These are phyloP conservation scores for Micromonas pusilla DNA, from an alignment of 139 green algal genomes.

Conservation along the genomic window DNA sequence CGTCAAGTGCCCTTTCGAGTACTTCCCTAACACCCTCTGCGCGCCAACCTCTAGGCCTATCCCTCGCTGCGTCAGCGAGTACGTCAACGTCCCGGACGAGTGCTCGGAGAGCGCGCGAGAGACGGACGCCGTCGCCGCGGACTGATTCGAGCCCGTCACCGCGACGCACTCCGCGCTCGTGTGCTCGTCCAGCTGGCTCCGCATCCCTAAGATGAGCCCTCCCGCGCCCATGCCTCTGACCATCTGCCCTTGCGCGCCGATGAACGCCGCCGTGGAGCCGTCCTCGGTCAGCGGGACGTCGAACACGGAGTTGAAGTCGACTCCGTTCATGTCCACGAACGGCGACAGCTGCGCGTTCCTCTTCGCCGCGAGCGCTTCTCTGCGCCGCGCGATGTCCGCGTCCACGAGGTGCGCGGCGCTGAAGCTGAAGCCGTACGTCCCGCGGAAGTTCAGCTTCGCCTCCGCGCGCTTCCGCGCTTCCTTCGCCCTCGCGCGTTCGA, in stretches of 20 bases:
- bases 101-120: neutral
- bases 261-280: neutral
- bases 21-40: neutral
- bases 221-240: neutral
- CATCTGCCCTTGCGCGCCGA: constrained; percentile 2
- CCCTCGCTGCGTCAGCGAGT: neutral
- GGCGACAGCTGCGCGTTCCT: neutral
- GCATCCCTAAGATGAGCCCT: neutral
- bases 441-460: constrained; percentile 7
- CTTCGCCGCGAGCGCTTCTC: neutral
- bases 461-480: constrained; percentile 16
- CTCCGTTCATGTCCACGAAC: neutral
- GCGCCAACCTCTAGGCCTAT: neutral
- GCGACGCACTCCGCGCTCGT: neutral
- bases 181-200: neutral
- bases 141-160: neutral
- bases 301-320: constrained; percentile 1
- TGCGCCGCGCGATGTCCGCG: neutral
- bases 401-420: constrained; percentile 1
- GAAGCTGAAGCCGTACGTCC: constrained; percentile 10
- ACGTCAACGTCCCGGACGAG: neutral
- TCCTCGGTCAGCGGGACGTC: constrained; percentile 6
- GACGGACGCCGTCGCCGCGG: neutral
- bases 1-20: neutral
- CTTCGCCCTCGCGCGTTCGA: constrained; percentile 25